Evolutionary conservation across 768 basidiomycete genomes (phyloP).

Genomic region (Lactarius quietus): DNA sequence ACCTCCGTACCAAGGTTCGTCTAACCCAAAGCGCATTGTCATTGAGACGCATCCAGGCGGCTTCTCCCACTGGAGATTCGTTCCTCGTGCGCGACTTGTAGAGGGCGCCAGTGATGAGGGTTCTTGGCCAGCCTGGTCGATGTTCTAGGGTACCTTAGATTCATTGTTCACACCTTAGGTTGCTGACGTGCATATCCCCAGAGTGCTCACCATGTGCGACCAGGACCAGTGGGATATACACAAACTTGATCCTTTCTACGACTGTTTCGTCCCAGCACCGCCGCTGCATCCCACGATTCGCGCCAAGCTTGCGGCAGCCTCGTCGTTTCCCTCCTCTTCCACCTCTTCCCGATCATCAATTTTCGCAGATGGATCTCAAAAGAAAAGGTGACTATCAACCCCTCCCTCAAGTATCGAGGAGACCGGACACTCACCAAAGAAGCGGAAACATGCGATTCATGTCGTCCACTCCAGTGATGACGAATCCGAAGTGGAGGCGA

Average conservation of each 20-base stretch:
- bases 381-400: slow-evolving; percentile 19
- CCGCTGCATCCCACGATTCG: slow-evolving; percentile 32
- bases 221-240: slow-evolving; percentile 87
- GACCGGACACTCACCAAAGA: slow-evolving; percentile 12
- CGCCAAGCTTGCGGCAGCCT: slow-evolving; percentile 21
- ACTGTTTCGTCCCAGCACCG: slow-evolving; percentile 48
- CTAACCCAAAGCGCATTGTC: slow-evolving; percentile 66
- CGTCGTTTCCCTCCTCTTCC: slow-evolving; percentile 18
- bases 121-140: slow-evolving; percentile 61
- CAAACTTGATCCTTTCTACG: slow-evolving; percentile 74
- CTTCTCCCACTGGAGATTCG: slow-evolving; percentile 70
- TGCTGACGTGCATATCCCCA: slow-evolving; percentile 28
- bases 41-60: slow-evolving; percentile 53
- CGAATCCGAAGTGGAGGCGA: slow-evolving; percentile 47
- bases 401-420: slow-evolving; percentile 21
- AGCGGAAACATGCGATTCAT: slow-evolving; percentile 22
- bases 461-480: slow-evolving; percentile 33
- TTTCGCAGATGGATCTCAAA: slow-evolving; percentile 5
- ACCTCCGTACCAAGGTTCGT: slow-evolving; percentile 36
- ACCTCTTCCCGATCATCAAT: slow-evolving; percentile 19
- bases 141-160: slow-evolving; percentile 59
- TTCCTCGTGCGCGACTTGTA: slow-evolving; percentile 61
- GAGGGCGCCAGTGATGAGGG: slow-evolving; percentile 64
- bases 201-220: slow-evolving; percentile 48
- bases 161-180: slow-evolving; percentile 1